Percentiles rank a stretch among this genome's conserved stretches.
phyloP scores from a whole-genome alignment of 164 flowering plant genomes.

The Umbellularia californica region DNA sequence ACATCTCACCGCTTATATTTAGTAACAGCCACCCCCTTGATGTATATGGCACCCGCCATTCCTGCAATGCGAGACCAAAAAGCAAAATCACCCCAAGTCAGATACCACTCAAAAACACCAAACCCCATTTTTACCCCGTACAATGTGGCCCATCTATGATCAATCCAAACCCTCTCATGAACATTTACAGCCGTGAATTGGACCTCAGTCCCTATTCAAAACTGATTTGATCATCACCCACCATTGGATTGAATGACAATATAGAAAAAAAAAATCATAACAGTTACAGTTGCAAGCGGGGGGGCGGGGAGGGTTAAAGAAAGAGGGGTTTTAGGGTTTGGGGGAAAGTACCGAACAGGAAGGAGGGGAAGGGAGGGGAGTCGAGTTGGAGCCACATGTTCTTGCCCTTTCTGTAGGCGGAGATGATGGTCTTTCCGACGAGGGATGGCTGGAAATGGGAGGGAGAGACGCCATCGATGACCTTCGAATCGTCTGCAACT shows the following conservation, averaged over 20 bases:
- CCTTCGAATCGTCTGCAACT: conserved; percentile 76
- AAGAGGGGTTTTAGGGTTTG: not conserved
- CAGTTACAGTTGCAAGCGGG: no score
- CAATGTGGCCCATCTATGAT: no score
- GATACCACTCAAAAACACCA: no score
- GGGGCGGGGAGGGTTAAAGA: no score
- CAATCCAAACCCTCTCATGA: no score
- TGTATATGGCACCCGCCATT: conserved; percentile 92
- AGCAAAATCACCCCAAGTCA: no score
- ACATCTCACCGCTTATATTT: conserved; percentile 64
- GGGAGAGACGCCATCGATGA: conserved; percentile 75
- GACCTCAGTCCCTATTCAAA: no score
- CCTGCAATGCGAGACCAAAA: conserved; percentile 42
- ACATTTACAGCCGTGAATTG: no score
- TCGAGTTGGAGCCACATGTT: conserved; percentile 88
- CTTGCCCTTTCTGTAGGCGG: conserved; percentile 91
- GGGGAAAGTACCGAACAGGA: conserved; percentile 68
- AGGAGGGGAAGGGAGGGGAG: conserved; percentile 92
- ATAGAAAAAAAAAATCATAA: no score
- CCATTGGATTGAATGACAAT: no score
- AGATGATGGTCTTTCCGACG: conserved; percentile 63
- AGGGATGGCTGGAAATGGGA: conserved; percentile 66
- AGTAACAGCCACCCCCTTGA: conserved; percentile 84
- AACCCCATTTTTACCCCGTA: no score
- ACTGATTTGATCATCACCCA: no score